Conservation (phyloP, 805 yeast genomes). For the Wickerhamiella cacticola region DNA sequence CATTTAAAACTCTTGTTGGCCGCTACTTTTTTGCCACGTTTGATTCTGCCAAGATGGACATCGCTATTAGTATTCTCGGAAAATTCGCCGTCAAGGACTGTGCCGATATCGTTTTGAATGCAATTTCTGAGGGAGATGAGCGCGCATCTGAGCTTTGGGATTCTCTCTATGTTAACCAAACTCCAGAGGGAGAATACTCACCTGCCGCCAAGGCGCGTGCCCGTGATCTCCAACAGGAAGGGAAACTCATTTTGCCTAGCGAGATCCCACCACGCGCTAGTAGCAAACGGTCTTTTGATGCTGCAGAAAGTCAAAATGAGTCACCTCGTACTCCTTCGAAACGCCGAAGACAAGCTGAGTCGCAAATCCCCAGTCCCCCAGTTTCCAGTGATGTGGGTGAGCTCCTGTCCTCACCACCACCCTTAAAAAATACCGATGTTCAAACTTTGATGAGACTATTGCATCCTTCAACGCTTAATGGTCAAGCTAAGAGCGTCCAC, state of each 20-base stretch:
- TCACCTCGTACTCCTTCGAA: not conserved
- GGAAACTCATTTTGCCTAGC: not conserved
- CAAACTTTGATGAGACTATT: not conserved
- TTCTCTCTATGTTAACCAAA: not conserved
- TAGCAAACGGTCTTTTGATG: not conserved
- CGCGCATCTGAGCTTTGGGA: not conserved
- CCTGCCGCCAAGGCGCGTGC: conserved; percentile 2
- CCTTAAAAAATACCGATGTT: not conserved
- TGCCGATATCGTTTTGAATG: conserved; percentile 3
- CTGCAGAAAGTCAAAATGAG: not conserved
- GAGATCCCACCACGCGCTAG: not conserved
- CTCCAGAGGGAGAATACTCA: not conserved
- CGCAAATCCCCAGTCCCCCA: not conserved
- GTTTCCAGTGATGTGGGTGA: not conserved
- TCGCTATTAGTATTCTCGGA: not conserved
- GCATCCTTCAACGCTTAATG: not conserved
- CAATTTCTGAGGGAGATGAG: not conserved
- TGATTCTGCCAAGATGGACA: not conserved
- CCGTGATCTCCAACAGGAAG: not conserved
- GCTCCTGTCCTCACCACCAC: not conserved
- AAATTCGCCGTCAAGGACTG: not conserved
- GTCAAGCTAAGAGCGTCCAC: not conserved
- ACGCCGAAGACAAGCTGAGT: not conserved
- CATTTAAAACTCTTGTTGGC: not conserved
- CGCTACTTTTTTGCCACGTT: conserved; percentile 2